Percentiles rank a stretch among this genome's conserved stretches.
These are phyloP conservation scores for Centella asiatica DNA, from an alignment of 129 eudicot genomes.

Conservation along the genomic window DNA sequence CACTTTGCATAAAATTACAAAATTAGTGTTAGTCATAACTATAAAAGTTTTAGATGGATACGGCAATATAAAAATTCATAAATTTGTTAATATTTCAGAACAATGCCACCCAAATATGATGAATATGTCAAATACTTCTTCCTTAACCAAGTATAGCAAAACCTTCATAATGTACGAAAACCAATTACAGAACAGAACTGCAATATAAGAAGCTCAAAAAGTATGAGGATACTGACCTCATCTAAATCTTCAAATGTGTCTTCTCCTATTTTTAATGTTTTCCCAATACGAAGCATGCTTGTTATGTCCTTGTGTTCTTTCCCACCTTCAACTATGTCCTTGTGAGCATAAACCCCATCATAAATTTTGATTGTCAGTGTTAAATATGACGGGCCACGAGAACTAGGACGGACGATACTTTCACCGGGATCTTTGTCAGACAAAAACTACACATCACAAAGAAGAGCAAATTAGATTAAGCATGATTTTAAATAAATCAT, in stretches of 20 bases:
- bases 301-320: conserved; percentile 81
- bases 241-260: conserved; percentile 78
- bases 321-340: conserved; percentile 82
- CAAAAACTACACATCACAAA: conserved; percentile 35
- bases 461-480: conserved; percentile 9
- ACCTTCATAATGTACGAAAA: neutral
- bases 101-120: too few relatives aligned
- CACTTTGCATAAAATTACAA: too few relatives aligned
- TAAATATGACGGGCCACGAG: conserved; percentile 74
- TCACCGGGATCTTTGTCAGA: conserved; percentile 83
- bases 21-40: too few relatives aligned
- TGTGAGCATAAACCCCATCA: conserved; percentile 81
- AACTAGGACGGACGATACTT: conserved; percentile 80
- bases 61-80: too few relatives aligned
- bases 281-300: conserved; percentile 82
- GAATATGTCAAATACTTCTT: neutral
- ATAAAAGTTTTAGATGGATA: too few relatives aligned
- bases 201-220: neutral
- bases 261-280: conserved; percentile 72
- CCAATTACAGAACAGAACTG: neutral
- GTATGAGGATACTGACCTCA: conserved; percentile 44
- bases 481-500: neutral
- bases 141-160: neutral
- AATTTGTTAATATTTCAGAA: too few relatives aligned
- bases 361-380: conserved; percentile 74